Evolutionary conservation across 2,329 filamentous ascomycete species (phyloP).

Genomic region (Coniochaeta prunicola): DNA sequence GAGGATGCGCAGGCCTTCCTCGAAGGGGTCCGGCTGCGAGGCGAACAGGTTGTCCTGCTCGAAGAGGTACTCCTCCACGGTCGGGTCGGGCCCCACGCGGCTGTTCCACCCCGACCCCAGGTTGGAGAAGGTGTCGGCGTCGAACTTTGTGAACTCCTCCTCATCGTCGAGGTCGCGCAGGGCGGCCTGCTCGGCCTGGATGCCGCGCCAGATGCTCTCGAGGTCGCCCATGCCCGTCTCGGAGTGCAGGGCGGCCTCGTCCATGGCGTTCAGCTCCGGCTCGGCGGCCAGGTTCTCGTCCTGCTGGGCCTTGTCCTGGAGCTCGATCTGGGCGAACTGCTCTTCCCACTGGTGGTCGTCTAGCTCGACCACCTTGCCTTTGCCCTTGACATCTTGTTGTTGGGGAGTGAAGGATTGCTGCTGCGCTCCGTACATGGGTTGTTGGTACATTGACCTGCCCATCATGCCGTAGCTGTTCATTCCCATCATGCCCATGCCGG

Average conservation of each 20-base stretch:
- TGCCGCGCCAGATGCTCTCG: conserved; percentile 81
- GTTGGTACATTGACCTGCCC: conserved; percentile 47
- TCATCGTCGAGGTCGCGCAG: conserved; percentile 67
- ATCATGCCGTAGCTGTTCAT: conserved; percentile 41
- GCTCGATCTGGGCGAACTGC: conserved; percentile 85
- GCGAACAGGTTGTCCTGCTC: conserved; percentile 90
- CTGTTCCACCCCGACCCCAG: conserved; percentile 61
- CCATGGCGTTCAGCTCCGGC: conserved; percentile 80
- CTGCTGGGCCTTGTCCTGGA: conserved; percentile 49
- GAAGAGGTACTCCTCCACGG: conserved; percentile 86
- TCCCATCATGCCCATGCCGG: conserved; percentile 44
- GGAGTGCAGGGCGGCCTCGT: conserved; percentile 54
- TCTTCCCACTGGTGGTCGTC: conserved; percentile 95
- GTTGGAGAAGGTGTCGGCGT: conserved; percentile 35
- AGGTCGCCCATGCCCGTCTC: conserved; percentile 80
- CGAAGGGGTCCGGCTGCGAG: conserved; percentile 69
- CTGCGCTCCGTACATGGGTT: conserved; percentile 28
- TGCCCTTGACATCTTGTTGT: conserved; percentile 56
- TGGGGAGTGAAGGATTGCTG: conserved; percentile 21
- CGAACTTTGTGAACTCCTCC: conserved; percentile 62
- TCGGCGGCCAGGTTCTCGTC: conserved; percentile 69
- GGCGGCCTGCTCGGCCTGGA: conserved; percentile 67
- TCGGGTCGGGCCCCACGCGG: conserved; percentile 61
- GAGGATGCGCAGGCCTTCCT: conserved; percentile 90
- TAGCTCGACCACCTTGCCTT: conserved; percentile 89